Base-by-base conservation (phyloP, 305 asterid species). In the Fraxinus baroniana region DNA sequence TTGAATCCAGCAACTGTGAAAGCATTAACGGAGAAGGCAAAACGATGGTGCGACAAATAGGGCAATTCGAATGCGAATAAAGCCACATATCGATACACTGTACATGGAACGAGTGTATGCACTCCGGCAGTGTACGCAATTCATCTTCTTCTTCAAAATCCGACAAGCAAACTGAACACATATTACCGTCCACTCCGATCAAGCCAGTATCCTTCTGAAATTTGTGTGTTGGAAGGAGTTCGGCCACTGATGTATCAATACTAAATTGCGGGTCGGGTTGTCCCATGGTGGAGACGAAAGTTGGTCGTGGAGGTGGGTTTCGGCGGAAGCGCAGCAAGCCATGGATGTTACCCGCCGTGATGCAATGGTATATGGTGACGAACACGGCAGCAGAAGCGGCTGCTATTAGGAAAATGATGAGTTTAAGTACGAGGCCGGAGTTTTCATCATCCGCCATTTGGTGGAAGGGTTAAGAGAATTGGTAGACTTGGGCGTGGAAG, bases 61-160 rank as follows among this genome's bases (percentile, higher is more conserved):
- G 94, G 64, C 94, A 91, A 76, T 76, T 88, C 15, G 90, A 80
- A 62, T 91, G 94, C 46, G 93, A 91, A 7, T 77, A 88, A 0
- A 91, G 87, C 94, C 94, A 91, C 92, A 88, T 90, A 44, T 91
- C 94, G 8, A 91, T 90, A 15, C 94, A 91, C 13, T 86, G 76
- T 5, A 81, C 88, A 26, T 90, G 94, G 83, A 86, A 91, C 12
- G 92, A 82, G 44, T 90, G 94, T 72, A 79, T 9, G 76, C 94
- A 91, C 36, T 89, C 91, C 46, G 94, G 93, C 82, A 89, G 79
- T 4, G 87, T 88, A 7, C 91, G 82, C 22, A 91, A 32, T 44
- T 88, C 91, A 80, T 91, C 92, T 0, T 85, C 93, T 1, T 91
- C 93, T 41, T 91, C 94, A 39, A 90, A 90, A 22, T 88, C 91